phyloP scores from a whole-genome alignment of 2,329 filamentous ascomycete species.

The Xylogone sp. region DNA sequence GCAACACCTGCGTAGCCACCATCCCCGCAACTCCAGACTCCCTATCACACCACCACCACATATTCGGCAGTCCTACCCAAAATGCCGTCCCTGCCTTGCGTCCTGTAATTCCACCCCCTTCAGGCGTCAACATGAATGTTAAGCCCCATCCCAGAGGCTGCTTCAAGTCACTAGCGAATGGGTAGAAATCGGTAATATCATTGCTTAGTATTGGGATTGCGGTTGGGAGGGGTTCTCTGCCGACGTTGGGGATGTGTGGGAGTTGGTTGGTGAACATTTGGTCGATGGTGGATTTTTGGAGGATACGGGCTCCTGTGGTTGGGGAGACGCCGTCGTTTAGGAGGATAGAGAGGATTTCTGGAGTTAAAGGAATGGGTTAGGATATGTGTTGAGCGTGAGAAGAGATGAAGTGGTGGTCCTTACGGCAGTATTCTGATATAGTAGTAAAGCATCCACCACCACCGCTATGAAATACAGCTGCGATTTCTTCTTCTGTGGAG shows the following conservation, averaged over 20 bases:
- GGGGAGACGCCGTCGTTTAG: conserved; percentile 63
- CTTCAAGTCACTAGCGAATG: conserved; percentile 42
- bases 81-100: conserved; percentile 45
- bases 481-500: conserved; percentile 5
- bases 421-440: conserved; percentile 55
- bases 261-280: conserved; percentile 65
- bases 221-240: conserved; percentile 38
- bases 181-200: conserved; percentile 46
- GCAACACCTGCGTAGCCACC: conserved; percentile 46
- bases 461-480: conserved; percentile 48
- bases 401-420: conserved; percentile 27
- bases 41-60: conserved; percentile 61
- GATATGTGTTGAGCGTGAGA: not conserved
- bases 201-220: conserved; percentile 47
- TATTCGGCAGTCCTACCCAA: conserved; percentile 59
- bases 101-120: conserved; percentile 42
- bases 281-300: conserved; percentile 54
- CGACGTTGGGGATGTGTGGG: conserved; percentile 49
- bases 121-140: conserved; percentile 47
- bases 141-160: conserved; percentile 62
- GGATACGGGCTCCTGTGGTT: conserved; percentile 47
- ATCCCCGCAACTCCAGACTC: conserved; percentile 55
- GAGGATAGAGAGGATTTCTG: conserved; percentile 56
- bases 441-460: conserved; percentile 59
- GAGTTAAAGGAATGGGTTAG: not conserved